Conservation (phyloP, 2,329 filamentous ascomycete genomes). For the Sporothrix variecibatus region DNA sequence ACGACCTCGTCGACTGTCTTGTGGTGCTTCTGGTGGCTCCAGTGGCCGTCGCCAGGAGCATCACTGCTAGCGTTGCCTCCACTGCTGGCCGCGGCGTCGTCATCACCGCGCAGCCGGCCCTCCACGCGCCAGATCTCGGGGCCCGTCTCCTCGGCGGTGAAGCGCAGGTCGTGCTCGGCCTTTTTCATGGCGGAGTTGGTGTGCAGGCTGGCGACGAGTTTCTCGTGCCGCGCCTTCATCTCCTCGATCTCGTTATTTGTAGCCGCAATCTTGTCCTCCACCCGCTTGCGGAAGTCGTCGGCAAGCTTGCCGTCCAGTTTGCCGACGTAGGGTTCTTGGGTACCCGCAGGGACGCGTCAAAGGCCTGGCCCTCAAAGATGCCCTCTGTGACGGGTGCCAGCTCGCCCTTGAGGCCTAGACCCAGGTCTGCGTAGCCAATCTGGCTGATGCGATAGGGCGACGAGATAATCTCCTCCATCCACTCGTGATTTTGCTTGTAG, state of each 20-base stretch:
- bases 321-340: slow-evolving; percentile 63
- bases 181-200: slow-evolving; percentile 68
- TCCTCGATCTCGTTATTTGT: slow-evolving; percentile 80
- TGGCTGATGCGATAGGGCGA: slow-evolving; percentile 85
- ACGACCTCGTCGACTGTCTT: slow-evolving; percentile 72
- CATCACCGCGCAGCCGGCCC: slow-evolving; percentile 49
- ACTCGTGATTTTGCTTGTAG: slow-evolving; percentile 94
- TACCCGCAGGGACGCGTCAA: slow-evolving; percentile 48
- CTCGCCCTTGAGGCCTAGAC: slow-evolving; percentile 81
- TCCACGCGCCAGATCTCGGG: slow-evolving; percentile 66
- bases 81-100: neutral
- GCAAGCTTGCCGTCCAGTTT: slow-evolving; percentile 75
- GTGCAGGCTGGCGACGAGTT: slow-evolving; percentile 72
- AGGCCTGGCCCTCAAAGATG: slow-evolving; percentile 70
- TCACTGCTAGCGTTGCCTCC: slow-evolving; percentile 32
- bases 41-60: slow-evolving; percentile 32
- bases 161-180: slow-evolving; percentile 75
- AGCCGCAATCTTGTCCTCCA: slow-evolving; percentile 69
- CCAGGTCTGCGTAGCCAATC: slow-evolving; percentile 84
- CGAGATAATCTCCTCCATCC: slow-evolving; percentile 97
- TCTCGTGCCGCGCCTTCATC: slow-evolving; percentile 77
- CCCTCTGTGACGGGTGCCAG: slow-evolving; percentile 79
- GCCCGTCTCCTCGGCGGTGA: slow-evolving; percentile 61
- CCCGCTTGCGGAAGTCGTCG: slow-evolving; percentile 79
- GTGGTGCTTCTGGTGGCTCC: slow-evolving; percentile 45